Percentiles rank a stretch among this genome's conserved stretches.
These are phyloP conservation scores for Metarhizium robertsii DNA, from an alignment of 2,329 filamentous ascomycete genomes.

Conservation along the genomic window DNA sequence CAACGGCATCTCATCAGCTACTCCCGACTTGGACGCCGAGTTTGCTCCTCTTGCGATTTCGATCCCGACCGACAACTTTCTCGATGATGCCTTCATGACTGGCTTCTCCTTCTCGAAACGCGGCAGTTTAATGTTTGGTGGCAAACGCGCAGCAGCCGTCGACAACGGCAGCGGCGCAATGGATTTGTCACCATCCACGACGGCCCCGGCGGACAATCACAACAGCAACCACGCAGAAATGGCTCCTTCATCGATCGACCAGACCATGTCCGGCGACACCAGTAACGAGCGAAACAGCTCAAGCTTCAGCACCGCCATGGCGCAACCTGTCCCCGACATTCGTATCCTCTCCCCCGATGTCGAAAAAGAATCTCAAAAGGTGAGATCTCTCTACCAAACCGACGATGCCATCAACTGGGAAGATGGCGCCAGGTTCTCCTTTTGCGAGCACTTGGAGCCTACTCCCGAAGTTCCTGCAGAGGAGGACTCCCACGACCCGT, in stretches of 20 bases:
- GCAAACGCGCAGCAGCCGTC: constrained; percentile 23
- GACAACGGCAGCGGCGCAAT: constrained; percentile 10
- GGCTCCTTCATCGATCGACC: constrained; percentile 7
- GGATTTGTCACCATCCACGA: constrained; percentile 6
- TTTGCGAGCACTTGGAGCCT: constrained; percentile 38
- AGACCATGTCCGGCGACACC: constrained; percentile 3
- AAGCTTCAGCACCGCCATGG: constrained; percentile 1
- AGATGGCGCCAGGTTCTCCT: constrained; percentile 38
- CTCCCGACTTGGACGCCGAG: constrained; percentile 19
- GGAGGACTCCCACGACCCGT: constrained; percentile 45
- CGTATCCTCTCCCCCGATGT: constrained; percentile 44
- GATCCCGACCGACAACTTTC: constrained; percentile 46
- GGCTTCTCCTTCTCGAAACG: constrained; percentile 52
- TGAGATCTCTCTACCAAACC: constrained; percentile 56
- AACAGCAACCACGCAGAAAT: background rate
- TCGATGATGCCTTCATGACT: constrained; percentile 49
- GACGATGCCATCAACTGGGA: constrained; percentile 44
- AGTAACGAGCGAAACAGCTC: background rate
- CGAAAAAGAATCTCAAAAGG: constrained; percentile 57
- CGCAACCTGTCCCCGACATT: constrained; percentile 33
- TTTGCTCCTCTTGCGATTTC: constrained; percentile 45
- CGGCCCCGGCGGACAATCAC: constrained; percentile 3
- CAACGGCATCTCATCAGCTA: constrained; percentile 15
- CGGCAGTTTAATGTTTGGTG: constrained; percentile 53
- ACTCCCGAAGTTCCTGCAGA: constrained; percentile 41